A percentile compares a stretch with the other conserved stretches of the same genome.
Conservation (phyloP, 345 rosid species). For the Cardamine occulta region DNA sequence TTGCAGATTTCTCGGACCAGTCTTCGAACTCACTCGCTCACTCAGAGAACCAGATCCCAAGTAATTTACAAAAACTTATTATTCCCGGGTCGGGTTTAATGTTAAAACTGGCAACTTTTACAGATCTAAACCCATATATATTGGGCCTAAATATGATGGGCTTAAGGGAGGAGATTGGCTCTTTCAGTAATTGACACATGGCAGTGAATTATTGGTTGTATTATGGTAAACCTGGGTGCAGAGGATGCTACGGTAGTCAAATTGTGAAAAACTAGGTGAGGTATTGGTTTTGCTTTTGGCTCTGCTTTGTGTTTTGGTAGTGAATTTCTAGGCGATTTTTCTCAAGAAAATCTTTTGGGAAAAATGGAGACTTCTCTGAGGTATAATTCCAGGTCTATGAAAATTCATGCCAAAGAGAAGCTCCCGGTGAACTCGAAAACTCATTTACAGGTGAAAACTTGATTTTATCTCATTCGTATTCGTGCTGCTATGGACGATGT, state of each 20-base stretch:
- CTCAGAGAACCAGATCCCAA: neutral
- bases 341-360: slow-evolving; percentile 19
- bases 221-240: slow-evolving; percentile 25
- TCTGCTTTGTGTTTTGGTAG: neutral
- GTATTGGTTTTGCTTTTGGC: slow-evolving; percentile 40
- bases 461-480: slow-evolving; percentile 10
- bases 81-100: slow-evolving; percentile 40
- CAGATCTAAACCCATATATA: neutral
- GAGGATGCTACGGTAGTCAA: slow-evolving; percentile 15
- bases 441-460: slow-evolving; percentile 66
- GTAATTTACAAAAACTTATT: neutral
- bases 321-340: slow-evolving; percentile 25
- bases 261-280: slow-evolving; percentile 39
- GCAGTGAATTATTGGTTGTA: slow-evolving; percentile 5
- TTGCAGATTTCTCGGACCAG: slow-evolving; percentile 23
- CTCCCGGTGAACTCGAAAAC: slow-evolving; percentile 62
- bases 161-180: neutral
- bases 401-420: slow-evolving; percentile 89
- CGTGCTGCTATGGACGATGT: neutral
- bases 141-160: slow-evolving; percentile 10
- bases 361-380: slow-evolving; percentile 89
- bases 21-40: slow-evolving; percentile 25
- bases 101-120: neutral
- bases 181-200: slow-evolving; percentile 6
- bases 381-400: slow-evolving; percentile 66